Evolutionary conservation across 2,329 filamentous ascomycete genomes (phyloP), one percentile per base, ranked within the genome.

Genomic region (Sporothrix protearum): DNA sequence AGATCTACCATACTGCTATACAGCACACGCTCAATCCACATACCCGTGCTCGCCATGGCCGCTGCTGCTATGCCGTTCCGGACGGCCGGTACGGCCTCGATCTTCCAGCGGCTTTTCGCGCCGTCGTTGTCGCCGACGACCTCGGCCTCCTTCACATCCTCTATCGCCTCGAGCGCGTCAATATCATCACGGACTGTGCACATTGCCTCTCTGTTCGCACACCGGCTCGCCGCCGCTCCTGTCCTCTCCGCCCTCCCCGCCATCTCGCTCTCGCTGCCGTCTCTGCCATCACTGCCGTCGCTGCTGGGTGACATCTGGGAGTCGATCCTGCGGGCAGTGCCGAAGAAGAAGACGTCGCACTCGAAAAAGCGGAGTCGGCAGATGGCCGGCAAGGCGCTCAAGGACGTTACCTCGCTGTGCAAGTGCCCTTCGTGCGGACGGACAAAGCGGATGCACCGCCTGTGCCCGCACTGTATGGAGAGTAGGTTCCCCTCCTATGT

Each of bases 261-360:
- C 30, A 68, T 72, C n/a, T 59, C 85, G 68, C 81, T 86, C 42
- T 55, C 66, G 76, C 80, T 89, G 72, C 84, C 45, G 19, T 67
- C 51, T 83, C 86, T 89, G 73, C 84, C 68, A 14, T 83, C 86
- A 14, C 77, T 87, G 68, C 90, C 92, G 6, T 86, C 87, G 5
- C 59, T 76, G 45, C 82, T 97, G 28, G 89, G 88, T 71, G 92
- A 92, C 74, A 89, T 99, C 77, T 98, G 95, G 95, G 95, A 97
- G 76, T 94, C 92, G 6, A 88, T 99, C 61, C 85, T 99, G 76
- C 90, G 90, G 75, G 96, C 96, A 0, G 96, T 98, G 19, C 96
- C 96, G 5, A 99, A 99, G 87, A 98, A 97, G 85, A 99, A 98
- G 88, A 96, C 94, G 45, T 97, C 95, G 55, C 93, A 99, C 81